phyloP scores from a whole-genome alignment of 148 eudicot species.

The Rhododendron molle region DNA sequence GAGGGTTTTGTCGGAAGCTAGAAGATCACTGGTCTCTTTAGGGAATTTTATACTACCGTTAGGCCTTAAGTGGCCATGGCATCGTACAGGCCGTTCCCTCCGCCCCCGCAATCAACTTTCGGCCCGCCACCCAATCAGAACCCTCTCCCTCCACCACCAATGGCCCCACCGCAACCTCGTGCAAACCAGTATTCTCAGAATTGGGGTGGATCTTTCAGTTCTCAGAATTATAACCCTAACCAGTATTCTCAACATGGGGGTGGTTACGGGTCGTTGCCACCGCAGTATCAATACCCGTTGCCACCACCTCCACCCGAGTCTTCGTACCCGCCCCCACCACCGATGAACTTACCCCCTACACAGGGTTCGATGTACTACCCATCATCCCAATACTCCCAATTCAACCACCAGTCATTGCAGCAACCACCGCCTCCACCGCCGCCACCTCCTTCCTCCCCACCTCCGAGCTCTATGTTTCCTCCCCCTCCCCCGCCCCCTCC shows the following conservation, averaged over 20 bases:
- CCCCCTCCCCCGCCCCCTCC: constrained; percentile 67
- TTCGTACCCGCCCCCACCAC: constrained; percentile 71
- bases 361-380: constrained; percentile 56
- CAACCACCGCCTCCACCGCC: constrained; percentile 63
- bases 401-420: constrained; percentile 47
- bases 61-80: constrained; percentile 41
- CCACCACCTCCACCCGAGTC: constrained; percentile 84
- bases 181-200: constrained; percentile 57
- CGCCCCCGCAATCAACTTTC: constrained; percentile 64
- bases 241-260: constrained; percentile 45
- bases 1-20: not conserved
- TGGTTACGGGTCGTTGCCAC: constrained; percentile 31
- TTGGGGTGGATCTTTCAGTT: constrained; percentile 59
- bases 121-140: constrained; percentile 49
- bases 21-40: not conserved
- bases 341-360: constrained; percentile 31
- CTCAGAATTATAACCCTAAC: constrained; percentile 38
- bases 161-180: constrained; percentile 38
- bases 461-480: constrained; percentile 50
- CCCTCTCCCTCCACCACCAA: constrained; percentile 40
- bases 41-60: not conserved
- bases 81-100: constrained; percentile 83
- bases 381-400: constrained; percentile 73
- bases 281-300: constrained; percentile 51
- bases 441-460: constrained; percentile 76